These are phyloP conservation scores for Elaeis guineensis DNA, from an alignment of 176 grass and related monocot species.

Conservation along the genomic window DNA sequence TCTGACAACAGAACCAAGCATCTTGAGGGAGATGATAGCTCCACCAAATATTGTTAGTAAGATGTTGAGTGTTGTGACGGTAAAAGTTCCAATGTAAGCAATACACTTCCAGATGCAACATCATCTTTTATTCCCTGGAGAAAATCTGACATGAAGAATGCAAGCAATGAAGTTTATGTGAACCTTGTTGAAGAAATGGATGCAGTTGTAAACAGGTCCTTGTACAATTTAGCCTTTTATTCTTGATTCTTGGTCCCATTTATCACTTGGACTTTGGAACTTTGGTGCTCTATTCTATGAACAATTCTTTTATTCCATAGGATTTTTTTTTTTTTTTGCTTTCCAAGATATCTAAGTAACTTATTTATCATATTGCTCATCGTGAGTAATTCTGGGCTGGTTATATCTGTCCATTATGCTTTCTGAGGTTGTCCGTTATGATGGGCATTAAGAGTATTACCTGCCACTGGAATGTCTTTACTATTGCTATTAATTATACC, in stretches of 20 bases:
- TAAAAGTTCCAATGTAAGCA: slow-evolving; percentile 49
- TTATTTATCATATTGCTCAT: too few relatives aligned
- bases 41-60: slow-evolving; percentile 79
- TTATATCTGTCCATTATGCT: too few relatives aligned
- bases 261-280: background rate
- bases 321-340: too few relatives aligned
- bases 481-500: too few relatives aligned
- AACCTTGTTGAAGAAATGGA: slow-evolving; percentile 91
- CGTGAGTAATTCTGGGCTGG: too few relatives aligned
- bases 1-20: slow-evolving; percentile 87
- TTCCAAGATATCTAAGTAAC: too few relatives aligned
- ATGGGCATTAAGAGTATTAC: too few relatives aligned
- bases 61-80: slow-evolving; percentile 79
- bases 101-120: slow-evolving; percentile 68
- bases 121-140: slow-evolving; percentile 85
- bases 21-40: slow-evolving; percentile 70
- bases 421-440: too few relatives aligned
- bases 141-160: slow-evolving; percentile 49
- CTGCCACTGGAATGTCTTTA: too few relatives aligned
- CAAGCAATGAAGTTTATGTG: slow-evolving; percentile 89
- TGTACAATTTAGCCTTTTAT: background rate
- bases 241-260: slow-evolving; percentile 3
- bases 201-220: slow-evolving; percentile 66
- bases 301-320: too few relatives aligned
- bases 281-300: too few relatives aligned